phyloP scores from a whole-genome alignment of 495 filamentous ascomycete species.

The Trichoderma gamsii region DNA sequence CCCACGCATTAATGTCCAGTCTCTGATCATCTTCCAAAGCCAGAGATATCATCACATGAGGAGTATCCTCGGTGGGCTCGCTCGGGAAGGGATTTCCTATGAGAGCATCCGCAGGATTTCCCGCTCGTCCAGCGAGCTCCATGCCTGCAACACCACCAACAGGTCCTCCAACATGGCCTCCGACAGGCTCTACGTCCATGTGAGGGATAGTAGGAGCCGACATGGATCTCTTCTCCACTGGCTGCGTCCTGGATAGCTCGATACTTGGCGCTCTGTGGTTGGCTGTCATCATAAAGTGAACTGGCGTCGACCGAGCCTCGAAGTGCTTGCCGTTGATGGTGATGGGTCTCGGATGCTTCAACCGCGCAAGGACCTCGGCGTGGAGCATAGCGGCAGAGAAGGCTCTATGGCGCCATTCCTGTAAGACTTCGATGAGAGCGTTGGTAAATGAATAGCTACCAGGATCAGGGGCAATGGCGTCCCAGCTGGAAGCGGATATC shows the following conservation, averaged over 20 bases:
- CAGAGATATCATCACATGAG: conserved; percentile 48
- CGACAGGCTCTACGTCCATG: conserved; percentile 15
- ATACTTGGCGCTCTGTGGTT: conserved; percentile 48
- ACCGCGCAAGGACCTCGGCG: conserved; percentile 43
- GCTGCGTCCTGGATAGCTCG: conserved; percentile 36
- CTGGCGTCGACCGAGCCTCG: conserved; percentile 44
- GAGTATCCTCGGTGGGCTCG: conserved; percentile 37
- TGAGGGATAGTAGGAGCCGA: conserved; percentile 30
- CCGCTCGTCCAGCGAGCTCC: not conserved
- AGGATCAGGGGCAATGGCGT: conserved; percentile 45
- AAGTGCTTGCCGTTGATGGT: conserved; percentile 44
- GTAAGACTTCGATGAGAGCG: conserved; percentile 44
- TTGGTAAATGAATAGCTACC: conserved; percentile 48
- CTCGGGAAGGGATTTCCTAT: conserved; percentile 6
- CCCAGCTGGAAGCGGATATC: conserved; percentile 48
- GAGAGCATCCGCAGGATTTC: conserved; percentile 18
- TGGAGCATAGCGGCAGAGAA: conserved; percentile 50
- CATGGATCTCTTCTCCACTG: conserved; percentile 25
- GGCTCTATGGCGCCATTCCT: conserved; percentile 40
- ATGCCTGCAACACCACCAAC: not conserved
- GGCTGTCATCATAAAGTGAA: conserved; percentile 49
- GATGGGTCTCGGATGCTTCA: conserved; percentile 47
- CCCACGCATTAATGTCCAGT: conserved; percentile 42
- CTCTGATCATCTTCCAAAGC: conserved; percentile 47
- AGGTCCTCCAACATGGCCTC: not conserved